Percentiles rank a stretch among this genome's conserved stretches.
Conservation (phyloP, 768 basidiomycete genomes). For the Mycena vitilis region DNA sequence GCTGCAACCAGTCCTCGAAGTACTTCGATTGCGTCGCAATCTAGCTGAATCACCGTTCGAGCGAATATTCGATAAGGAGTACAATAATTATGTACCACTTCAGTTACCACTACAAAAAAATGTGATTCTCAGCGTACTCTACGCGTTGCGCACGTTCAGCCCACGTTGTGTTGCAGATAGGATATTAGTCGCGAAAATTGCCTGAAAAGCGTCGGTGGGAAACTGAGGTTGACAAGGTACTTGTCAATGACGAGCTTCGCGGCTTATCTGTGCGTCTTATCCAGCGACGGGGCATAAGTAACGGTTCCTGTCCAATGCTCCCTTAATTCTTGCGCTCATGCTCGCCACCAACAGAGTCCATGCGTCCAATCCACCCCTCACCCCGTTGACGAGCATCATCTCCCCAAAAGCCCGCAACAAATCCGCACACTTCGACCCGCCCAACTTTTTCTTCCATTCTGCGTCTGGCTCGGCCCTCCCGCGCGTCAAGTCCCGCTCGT, state of each 20-base stretch:
- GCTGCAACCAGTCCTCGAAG: too few species aligned
- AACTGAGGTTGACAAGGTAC: conserved; percentile 1
- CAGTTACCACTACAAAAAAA: background rate
- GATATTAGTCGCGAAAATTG: conserved; percentile 9
- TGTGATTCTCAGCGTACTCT: background rate
- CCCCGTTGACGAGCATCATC: conserved; percentile 29
- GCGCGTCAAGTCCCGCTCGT: conserved; percentile 38
- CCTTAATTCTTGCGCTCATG: conserved; percentile 14
- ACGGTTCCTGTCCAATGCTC: background rate
- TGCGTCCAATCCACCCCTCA: conserved; percentile 27
- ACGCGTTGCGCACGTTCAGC: background rate
- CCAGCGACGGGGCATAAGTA: conserved; percentile 24
- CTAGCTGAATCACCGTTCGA: too few species aligned
- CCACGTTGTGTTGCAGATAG: conserved; percentile 17
- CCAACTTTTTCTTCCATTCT: conserved; percentile 40
- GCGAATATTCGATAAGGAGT: too few species aligned
- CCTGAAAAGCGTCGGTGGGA: background rate
- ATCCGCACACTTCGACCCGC: conserved; percentile 28
- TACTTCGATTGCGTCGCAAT: too few species aligned
- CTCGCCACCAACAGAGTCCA: conserved; percentile 20
- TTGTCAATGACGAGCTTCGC: conserved; percentile 10
- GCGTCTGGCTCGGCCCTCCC: conserved; percentile 23
- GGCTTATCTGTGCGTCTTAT: conserved; percentile 26
- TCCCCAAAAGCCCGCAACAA: conserved; percentile 23
- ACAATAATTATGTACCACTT: too few species aligned